Conservation (phyloP, 1,139 yeast species). For the Pneumocystis canis region DNA sequence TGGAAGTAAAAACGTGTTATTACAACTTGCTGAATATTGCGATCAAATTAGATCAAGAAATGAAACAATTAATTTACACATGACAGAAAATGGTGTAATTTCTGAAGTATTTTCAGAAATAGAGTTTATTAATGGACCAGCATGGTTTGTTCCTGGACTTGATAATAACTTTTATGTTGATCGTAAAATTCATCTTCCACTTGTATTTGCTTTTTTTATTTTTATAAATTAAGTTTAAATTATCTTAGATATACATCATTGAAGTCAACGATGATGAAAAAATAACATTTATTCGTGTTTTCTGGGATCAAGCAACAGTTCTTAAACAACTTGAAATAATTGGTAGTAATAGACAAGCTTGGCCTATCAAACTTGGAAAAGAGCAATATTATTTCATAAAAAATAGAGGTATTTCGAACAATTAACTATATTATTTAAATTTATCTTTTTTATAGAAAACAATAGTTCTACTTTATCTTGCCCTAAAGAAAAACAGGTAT, state of each 20-base stretch:
- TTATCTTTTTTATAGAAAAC: background rate
- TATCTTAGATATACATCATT: constrained; percentile 17
- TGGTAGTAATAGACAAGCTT: constrained; percentile 21
- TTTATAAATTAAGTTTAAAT: background rate
- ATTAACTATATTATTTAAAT: background rate
- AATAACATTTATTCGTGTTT: constrained; percentile 17
- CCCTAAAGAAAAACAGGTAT: background rate
- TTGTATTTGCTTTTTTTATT: constrained; percentile 6
- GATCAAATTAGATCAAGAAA: constrained; percentile 9
- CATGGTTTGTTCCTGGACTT: constrained; percentile 20
- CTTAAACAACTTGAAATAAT: constrained; percentile 22
- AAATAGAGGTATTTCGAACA: background rate
- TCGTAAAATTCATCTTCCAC: constrained; percentile 18
- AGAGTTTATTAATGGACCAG: constrained; percentile 21
- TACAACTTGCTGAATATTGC: background rate
- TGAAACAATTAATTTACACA: constrained; percentile 16
- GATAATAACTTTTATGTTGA: constrained; percentile 21
- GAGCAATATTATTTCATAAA: constrained; percentile 14
- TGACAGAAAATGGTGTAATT: constrained; percentile 16
- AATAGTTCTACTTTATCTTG: background rate
- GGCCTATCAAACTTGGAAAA: constrained; percentile 21
- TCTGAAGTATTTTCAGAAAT: constrained; percentile 19
- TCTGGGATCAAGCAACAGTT: constrained; percentile 24
- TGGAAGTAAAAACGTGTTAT: background rate
- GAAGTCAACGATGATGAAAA: constrained; percentile 14